phyloP scores from a whole-genome alignment of 768 basidiomycete genomes.

The Udeniomyces megalosporus region DNA sequence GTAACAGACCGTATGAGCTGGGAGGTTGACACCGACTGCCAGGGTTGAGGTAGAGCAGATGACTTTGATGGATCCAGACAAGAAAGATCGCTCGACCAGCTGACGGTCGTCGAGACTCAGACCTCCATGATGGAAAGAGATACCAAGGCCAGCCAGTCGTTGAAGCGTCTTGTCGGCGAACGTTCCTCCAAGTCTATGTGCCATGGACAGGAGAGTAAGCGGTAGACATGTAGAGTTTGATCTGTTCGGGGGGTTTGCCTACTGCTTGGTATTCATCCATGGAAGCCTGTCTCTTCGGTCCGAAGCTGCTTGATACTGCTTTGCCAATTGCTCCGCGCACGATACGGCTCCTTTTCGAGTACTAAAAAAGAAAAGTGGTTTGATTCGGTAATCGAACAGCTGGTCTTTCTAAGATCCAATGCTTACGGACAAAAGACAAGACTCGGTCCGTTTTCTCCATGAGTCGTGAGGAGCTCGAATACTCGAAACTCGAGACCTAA shows the following conservation, averaged over 20 bases:
- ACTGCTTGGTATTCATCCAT: slow-evolving; percentile 52
- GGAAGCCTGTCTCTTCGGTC: slow-evolving; percentile 38
- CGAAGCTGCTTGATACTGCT: slow-evolving; percentile 42
- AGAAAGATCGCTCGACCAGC: slow-evolving; percentile 54
- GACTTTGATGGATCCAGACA: slow-evolving; percentile 46
- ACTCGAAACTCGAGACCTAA: slow-evolving; percentile 53
- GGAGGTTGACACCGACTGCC: slow-evolving; percentile 90
- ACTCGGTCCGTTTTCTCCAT: slow-evolving; percentile 65
- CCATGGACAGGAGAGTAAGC: not conserved
- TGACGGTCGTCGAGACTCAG: slow-evolving; percentile 52
- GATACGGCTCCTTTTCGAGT: slow-evolving; percentile 31
- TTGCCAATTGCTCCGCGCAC: slow-evolving; percentile 62
- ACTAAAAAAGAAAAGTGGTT: not conserved
- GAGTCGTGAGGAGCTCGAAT: slow-evolving; percentile 52
- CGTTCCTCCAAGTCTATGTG: slow-evolving; percentile 38
- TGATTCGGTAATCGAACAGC: not conserved
- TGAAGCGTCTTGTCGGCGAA: slow-evolving; percentile 55
- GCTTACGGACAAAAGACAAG: slow-evolving; percentile 56
- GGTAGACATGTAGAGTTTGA: not conserved
- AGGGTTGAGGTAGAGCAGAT: slow-evolving; percentile 79
- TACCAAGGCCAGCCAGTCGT: slow-evolving; percentile 42
- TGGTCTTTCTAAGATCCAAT: not conserved
- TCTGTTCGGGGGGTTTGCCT: slow-evolving; percentile 1
- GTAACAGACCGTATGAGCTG: slow-evolving; percentile 51
- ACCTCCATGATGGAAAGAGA: slow-evolving; percentile 88